A percentile compares a stretch with the other conserved stretches of the same genome.
Conservation (phyloP, 352 stramenopile species). For the Phytophthora macrochlamydospora region DNA sequence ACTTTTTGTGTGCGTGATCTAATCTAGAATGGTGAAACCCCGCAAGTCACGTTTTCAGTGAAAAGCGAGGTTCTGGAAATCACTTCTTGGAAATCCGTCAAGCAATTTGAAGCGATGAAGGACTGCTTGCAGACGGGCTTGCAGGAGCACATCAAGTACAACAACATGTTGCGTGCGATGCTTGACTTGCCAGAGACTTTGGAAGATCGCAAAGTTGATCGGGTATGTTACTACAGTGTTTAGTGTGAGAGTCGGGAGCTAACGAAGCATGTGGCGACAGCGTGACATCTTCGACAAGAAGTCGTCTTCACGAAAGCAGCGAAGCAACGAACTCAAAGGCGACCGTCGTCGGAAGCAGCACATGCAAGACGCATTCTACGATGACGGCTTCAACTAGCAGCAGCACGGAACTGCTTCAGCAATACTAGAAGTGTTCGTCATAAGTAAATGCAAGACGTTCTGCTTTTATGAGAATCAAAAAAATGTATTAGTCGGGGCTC, state of each 20-base stretch:
- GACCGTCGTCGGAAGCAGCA: slow-evolving; percentile 82
- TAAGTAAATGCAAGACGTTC: background rate
- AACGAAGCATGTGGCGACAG: slow-evolving; percentile 25
- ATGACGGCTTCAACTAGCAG: slow-evolving; percentile 41
- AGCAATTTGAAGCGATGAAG: slow-evolving; percentile 87
- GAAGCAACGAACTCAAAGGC: slow-evolving; percentile 81
- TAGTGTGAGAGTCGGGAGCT: background rate
- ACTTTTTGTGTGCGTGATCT: slow-evolving; percentile 2
- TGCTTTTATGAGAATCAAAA: background rate
- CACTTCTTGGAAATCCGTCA: slow-evolving; percentile 77
- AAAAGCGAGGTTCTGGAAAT: slow-evolving; percentile 81
- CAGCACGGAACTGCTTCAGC: slow-evolving; percentile 1
- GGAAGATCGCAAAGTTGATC: slow-evolving; percentile 73
- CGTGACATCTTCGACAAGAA: slow-evolving; percentile 87
- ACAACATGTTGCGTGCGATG: slow-evolving; percentile 79
- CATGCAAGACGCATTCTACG: slow-evolving; percentile 76
- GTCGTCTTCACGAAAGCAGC: slow-evolving; percentile 71
- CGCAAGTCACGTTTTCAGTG: slow-evolving; percentile 76
- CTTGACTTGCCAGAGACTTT: slow-evolving; percentile 79
- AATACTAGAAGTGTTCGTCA: slow-evolving; percentile 7
- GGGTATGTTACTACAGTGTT: slow-evolving; percentile 42
- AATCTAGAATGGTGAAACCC: slow-evolving; percentile 74
- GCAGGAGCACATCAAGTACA: slow-evolving; percentile 90
- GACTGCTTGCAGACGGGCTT: slow-evolving; percentile 71
- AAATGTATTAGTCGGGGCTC: background rate